Base-by-base conservation (phyloP, 345 rosid genomes). In the Euclidium syriacum region DNA sequence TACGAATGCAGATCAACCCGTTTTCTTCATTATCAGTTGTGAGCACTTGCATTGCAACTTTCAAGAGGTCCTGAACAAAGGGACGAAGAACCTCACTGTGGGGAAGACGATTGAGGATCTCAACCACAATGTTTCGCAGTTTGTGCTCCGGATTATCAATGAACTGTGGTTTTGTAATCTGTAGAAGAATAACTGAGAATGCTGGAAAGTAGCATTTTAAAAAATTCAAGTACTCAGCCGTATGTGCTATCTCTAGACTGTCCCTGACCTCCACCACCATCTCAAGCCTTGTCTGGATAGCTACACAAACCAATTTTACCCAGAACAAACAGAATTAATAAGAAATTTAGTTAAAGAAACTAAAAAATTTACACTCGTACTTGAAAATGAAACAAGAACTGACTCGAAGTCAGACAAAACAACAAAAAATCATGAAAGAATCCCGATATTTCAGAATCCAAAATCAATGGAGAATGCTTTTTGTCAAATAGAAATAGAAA, bases 51-150 rank as follows among this genome's bases (percentile, higher is more conserved):
- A 95, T 90, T 3, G 97, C 90, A 29, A 95, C 95, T 79, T 88
- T 90, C 71, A 95, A 80, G 16, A 95, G 91, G 62, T 95, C 95
- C 79, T 88, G 97, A 73, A 95, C 98, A 73, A 90, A 95, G 15
- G 99, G 99, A 51, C 99, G 91, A 50, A 95, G 91, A 50, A 95
- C 99, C 73, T 95, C 97, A 42, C 96, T 95, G 55, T 90, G 97
- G 16, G 98, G 98, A 7, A 95, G 83, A 27, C 95, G 96, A 69
- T 90, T 90, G 14, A 95, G 95, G 30, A 95, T 90, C 81, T 95
- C 96, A 55, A 95, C 96, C 6, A 86, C 88, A 35, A 90, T 84
- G 65, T 90, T 90, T 11, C 99, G 74, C 11, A 90, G 76, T 74
- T 90, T 95, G 74, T 95, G 97, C 83, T 90, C 98, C 0, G 83